Evolutionary conservation across 306 rosid genomes (phyloP).

Genomic region (Carpinus viminea): DNA sequence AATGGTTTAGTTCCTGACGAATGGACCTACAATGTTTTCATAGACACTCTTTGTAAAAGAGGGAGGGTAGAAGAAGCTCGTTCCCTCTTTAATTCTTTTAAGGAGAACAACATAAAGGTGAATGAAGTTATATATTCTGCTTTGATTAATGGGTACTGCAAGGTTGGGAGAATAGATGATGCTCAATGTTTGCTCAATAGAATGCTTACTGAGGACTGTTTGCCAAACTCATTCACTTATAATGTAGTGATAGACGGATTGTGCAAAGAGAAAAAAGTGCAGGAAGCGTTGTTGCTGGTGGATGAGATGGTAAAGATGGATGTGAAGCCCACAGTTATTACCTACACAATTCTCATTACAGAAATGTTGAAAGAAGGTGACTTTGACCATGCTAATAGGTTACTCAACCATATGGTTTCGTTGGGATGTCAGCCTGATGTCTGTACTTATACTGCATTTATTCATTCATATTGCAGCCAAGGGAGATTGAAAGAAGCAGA

Average conservation of each 20-base stretch:
- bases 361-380: constrained; percentile 55
- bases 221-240: constrained; percentile 62
- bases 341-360: constrained; percentile 63
- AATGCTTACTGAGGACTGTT: constrained; percentile 67
- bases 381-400: constrained; percentile 52
- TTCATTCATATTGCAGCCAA: constrained; percentile 69
- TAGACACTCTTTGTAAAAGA: constrained; percentile 61
- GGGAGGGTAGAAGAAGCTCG: constrained; percentile 60
- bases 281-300: constrained; percentile 56
- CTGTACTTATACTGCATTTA: constrained; percentile 64
- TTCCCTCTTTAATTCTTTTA: constrained; percentile 56
- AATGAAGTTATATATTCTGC: constrained; percentile 62
- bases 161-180: constrained; percentile 53
- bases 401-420: constrained; percentile 56
- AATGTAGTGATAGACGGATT: constrained; percentile 70
- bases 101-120: constrained; percentile 52
- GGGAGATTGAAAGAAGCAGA: constrained; percentile 75
- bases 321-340: constrained; percentile 53
- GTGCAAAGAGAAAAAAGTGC: constrained; percentile 55
- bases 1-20: constrained; percentile 67
- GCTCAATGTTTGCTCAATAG: constrained; percentile 53
- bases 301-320: constrained; percentile 55
- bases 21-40: constrained; percentile 53
- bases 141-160: constrained; percentile 80
- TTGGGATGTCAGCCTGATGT: constrained; percentile 66